Conservation (phyloP, 2,329 filamentous ascomycete species). For the Neonectria ditissima region DNA sequence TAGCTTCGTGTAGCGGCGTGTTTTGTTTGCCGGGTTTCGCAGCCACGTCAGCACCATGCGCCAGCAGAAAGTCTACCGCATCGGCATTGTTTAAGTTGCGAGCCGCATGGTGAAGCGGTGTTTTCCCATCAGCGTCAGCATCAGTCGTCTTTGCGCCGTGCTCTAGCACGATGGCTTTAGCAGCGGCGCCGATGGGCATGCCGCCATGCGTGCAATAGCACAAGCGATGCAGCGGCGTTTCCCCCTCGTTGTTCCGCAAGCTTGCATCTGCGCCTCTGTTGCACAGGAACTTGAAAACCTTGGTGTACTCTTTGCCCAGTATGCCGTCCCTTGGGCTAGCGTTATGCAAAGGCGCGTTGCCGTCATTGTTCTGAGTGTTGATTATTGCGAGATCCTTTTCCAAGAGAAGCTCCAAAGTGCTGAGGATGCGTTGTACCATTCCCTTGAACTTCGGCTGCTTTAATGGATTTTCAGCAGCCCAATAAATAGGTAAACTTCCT, state of each 20-base stretch:
- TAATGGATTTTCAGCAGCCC: too few species aligned
- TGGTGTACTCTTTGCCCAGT: not conserved
- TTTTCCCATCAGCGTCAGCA: not conserved
- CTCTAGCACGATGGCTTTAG: not conserved
- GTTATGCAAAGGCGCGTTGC: slow-evolving; percentile 2
- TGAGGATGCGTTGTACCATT: too few species aligned
- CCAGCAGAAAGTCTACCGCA: not conserved
- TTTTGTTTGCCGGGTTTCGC: not conserved
- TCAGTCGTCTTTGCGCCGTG: not conserved
- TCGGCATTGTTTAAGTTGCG: not conserved
- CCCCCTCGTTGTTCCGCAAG: not conserved
- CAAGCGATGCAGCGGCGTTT: slow-evolving; percentile 11
- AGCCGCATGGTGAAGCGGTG: not conserved
- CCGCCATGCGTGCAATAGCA: not conserved
- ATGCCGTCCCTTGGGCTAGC: not conserved
- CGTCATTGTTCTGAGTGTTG: not conserved
- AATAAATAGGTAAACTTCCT: too few species aligned
- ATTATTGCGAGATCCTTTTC: not conserved
- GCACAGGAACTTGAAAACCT: slow-evolving; percentile 2
- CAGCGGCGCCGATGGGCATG: not conserved
- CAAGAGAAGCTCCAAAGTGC: not conserved
- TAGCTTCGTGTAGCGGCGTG: slow-evolving; percentile 4
- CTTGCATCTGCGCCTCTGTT: slow-evolving; percentile 10
- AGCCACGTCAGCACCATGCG: not conserved
- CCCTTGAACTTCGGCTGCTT: too few species aligned